Conservation (phyloP, 108 stramenopile genomes). For the Mediolabrus comicus region DNA sequence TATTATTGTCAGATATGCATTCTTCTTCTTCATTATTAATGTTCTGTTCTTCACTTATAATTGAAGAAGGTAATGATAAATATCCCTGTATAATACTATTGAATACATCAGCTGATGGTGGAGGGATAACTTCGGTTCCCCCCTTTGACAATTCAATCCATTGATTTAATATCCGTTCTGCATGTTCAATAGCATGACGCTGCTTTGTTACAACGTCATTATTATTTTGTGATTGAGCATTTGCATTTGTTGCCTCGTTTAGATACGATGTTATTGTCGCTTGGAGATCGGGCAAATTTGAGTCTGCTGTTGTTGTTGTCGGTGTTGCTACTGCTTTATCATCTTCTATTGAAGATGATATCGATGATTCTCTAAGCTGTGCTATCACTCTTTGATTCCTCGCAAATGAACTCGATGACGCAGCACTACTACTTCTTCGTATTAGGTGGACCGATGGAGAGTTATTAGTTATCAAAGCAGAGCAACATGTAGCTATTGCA, state of each 20-base stretch:
- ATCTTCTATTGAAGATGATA: no score
- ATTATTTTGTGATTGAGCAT: no score
- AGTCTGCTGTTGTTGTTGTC: background rate
- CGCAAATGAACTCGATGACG: no score
- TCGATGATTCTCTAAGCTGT: no score
- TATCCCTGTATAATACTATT: constrained; percentile 20
- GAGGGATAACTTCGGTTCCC: background rate
- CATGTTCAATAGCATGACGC: constrained; percentile 13
- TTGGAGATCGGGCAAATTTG: background rate
- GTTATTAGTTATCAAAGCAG: no score
- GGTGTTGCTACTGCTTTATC: background rate
- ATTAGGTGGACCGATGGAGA: no score
- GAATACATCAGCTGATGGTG: constrained; percentile 9
- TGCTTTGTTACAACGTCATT: background rate
- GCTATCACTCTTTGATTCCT: no score
- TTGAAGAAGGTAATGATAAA: constrained; percentile 21
- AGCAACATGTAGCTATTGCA: no score
- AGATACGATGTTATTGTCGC: background rate
- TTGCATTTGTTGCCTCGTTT: background rate
- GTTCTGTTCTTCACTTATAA: background rate
- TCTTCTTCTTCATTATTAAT: background rate
- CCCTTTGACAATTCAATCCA: constrained; percentile 15
- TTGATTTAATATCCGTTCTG: constrained; percentile 16
- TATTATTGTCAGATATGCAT: background rate
- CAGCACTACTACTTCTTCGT: no score